phyloP scores from a whole-genome alignment of 2,329 filamentous ascomycete species.

The Hypomyces perniciosus region DNA sequence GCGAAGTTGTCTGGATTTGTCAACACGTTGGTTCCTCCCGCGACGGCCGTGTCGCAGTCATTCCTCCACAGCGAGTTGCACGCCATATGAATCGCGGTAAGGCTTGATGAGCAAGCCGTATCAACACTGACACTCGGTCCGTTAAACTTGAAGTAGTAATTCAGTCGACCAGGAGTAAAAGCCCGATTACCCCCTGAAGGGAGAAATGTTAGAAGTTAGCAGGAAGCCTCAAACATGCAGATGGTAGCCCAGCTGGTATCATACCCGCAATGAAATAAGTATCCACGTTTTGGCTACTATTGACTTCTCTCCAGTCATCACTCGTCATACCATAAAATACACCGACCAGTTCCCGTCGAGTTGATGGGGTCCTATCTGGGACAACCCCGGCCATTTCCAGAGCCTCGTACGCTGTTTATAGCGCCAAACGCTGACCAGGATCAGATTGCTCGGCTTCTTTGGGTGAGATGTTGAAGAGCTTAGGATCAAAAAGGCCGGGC shows the following conservation, averaged over 20 bases:
- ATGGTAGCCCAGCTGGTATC: too few relatives aligned
- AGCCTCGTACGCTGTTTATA: too few relatives aligned
- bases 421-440: too few relatives aligned
- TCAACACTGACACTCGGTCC: constrained; percentile 69
- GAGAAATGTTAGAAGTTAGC: too few relatives aligned
- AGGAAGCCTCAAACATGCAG: too few relatives aligned
- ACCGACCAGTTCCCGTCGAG: constrained; percentile 52
- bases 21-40: constrained; percentile 72
- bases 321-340: constrained; percentile 73
- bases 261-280: constrained; percentile 43
- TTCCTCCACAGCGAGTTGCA: constrained; percentile 46
- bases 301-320: constrained; percentile 75
- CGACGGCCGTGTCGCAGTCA: constrained; percentile 75
- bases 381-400: too few relatives aligned
- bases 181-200: constrained; percentile 40
- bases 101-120: constrained; percentile 70
- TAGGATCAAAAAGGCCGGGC: too few relatives aligned
- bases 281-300: constrained; percentile 60
- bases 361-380: too few relatives aligned
- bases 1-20: constrained; percentile 78
- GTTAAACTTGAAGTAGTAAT: constrained; percentile 72
- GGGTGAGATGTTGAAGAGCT: too few relatives aligned
- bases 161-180: constrained; percentile 57
- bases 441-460: too few relatives aligned
- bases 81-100: constrained; percentile 57